Base-by-base conservation (phyloP, 2,329 filamentous ascomycete genomes). In the Xylaria multiplex region DNA sequence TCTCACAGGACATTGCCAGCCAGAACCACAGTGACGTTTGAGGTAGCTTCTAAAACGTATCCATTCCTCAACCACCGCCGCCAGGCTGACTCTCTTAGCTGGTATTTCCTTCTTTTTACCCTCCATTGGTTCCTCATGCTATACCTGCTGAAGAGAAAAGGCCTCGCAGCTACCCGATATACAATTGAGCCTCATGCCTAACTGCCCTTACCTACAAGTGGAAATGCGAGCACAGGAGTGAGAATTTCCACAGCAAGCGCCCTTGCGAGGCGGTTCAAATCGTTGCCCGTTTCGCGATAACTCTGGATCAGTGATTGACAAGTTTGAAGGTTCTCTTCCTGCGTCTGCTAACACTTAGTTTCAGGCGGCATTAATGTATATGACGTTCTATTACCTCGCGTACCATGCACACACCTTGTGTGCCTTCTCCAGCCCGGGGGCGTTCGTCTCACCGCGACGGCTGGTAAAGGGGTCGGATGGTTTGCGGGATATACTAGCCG, bases 191-290 rank as follows among this genome's bases (percentile, higher is more conserved):
- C 19, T 45, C 42, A n/a, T 6, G 42, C 6, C 42, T 45, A n/a
- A 45, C 42, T 6, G 6, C 42, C 8, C 42, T 45, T n/a, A n/a
- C 42, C 42, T 45, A 45, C 4, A 14, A 14, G 4, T 45, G 13
- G 42, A n/a, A 45, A 45, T 45, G 42, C 16, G 16, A n/a, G 7
- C 42, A n/a, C 16, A 16, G 6, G 42, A 14, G 19, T 7, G 19
- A 45, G 42, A n/a, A 45, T n/a, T 14, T 45, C 42, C 42, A 45
- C 16, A 45, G 42, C 42, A 45, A 45, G 42, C 42, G 42, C 42
- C 42, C 19, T 7, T n/a, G 19, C 13, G 42, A 45, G 42, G 42
- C 42, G 19, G 14, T 45, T n/a, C 11, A 16, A 45, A 45, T n/a
- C 13, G 42, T 45, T 7, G 2, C 19, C 11, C 42, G 13, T n/a